A percentile compares a stretch with the other conserved stretches of the same genome.
Evolutionary conservation across 2,329 filamentous ascomycete species (phyloP).

Genomic region (Verticillium nonalfalfae): DNA sequence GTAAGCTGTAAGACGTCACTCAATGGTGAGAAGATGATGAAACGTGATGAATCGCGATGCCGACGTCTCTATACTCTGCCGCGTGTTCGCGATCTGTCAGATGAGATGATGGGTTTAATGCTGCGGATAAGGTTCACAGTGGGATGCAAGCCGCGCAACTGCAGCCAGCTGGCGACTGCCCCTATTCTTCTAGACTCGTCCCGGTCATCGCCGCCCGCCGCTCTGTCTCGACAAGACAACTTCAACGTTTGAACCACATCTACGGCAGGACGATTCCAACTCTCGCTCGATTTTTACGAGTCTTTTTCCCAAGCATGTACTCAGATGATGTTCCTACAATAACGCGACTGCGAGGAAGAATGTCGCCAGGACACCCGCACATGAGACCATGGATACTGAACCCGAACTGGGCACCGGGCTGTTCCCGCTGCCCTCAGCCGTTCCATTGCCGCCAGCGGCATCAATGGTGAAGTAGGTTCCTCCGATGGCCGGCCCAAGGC

Average conservation of each 20-base stretch:
- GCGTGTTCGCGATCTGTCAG: background rate
- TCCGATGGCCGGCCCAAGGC: conserved; percentile 18
- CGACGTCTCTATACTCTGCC: background rate
- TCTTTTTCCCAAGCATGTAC: background rate
- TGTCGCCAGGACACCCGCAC: background rate
- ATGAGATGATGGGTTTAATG: background rate
- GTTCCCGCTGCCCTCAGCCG: background rate
- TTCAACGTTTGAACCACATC: too few relatives aligned
- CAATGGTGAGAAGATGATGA: background rate
- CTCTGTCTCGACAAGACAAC: background rate
- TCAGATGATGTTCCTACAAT: background rate
- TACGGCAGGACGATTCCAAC: background rate
- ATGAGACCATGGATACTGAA: background rate
- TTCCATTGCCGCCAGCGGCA: conserved; percentile 7
- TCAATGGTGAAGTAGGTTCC: conserved; percentile 20
- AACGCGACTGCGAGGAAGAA: background rate
- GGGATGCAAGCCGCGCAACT: background rate
- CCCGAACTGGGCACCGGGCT: background rate
- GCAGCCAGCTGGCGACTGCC: background rate
- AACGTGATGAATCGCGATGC: background rate
- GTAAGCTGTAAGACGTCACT: background rate
- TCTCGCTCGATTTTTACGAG: background rate
- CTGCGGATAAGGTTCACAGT: background rate
- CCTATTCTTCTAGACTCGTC: background rate
- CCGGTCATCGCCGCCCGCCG: background rate